Conservation (phyloP, 2,329 filamentous ascomycete species). For the Epichloe sibirici region DNA sequence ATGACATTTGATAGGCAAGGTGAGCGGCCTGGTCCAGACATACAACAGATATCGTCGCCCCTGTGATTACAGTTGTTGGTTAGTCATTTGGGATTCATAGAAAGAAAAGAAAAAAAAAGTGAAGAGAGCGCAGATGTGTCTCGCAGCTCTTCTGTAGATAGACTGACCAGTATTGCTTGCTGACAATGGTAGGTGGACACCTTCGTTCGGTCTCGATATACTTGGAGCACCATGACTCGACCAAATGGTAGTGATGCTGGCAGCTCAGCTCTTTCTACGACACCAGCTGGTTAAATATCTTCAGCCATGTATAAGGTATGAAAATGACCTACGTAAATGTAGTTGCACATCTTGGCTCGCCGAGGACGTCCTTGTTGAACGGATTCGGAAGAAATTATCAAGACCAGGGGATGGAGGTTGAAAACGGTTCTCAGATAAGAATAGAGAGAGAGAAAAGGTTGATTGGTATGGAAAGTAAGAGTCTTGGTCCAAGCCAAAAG, state of each 20-base stretch:
- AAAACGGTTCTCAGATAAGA: no score
- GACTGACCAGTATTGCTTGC: slow-evolving; percentile 33
- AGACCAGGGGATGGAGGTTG: no score
- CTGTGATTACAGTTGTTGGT: slow-evolving; percentile 12
- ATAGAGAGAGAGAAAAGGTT: no score
- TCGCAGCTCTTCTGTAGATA: background rate
- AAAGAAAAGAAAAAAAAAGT: no score
- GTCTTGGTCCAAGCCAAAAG: no score
- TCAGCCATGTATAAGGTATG: background rate
- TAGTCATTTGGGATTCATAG: slow-evolving; percentile 12
- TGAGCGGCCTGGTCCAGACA: slow-evolving; percentile 10
- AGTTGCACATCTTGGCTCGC: slow-evolving; percentile 33
- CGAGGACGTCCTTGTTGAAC: background rate
- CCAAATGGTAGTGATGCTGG: slow-evolving; percentile 36
- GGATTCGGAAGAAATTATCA: no score
- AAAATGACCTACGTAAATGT: slow-evolving; percentile 30
- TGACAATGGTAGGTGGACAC: slow-evolving; percentile 30
- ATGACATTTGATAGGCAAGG: background rate
- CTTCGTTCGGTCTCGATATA: slow-evolving; percentile 32
- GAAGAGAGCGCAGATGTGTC: no score
- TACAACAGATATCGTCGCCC: slow-evolving; percentile 34
- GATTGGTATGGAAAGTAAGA: no score
- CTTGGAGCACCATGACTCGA: slow-evolving; percentile 33
- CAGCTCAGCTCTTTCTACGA: slow-evolving; percentile 38
- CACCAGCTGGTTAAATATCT: background rate